These are phyloP conservation scores for Scheffersomyces titani DNA, from an alignment of 1,139 yeast species.

Conservation along the genomic window DNA sequence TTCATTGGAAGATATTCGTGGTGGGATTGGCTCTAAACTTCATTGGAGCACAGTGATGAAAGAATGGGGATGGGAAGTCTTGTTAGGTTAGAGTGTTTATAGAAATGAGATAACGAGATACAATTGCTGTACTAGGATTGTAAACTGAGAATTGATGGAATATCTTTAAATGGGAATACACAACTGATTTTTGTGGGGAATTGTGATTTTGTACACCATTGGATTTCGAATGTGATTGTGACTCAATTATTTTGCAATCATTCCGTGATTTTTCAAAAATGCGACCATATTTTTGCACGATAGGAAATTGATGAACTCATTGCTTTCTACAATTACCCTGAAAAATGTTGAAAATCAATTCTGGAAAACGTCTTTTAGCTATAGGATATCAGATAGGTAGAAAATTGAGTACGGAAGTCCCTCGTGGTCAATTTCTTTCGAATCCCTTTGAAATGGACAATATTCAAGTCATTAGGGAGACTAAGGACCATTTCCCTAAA, in stretches of 20 bases:
- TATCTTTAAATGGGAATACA: not conserved
- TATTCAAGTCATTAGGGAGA: slow-evolving; percentile 29
- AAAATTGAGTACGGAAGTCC: slow-evolving; percentile 2
- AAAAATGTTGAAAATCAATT: not conserved
- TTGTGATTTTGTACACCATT: not conserved
- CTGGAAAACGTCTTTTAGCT: not conserved
- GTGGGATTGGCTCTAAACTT: slow-evolving; percentile 51
- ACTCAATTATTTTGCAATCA: not conserved
- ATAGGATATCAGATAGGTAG: not conserved
- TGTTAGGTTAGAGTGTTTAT: slow-evolving; percentile 35
- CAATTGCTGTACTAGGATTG: not conserved
- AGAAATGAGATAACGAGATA: not conserved
- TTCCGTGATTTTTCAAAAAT: not conserved
- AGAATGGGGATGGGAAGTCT: slow-evolving; percentile 76
- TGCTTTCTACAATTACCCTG: not conserved
- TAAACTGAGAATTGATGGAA: too few relatives aligned
- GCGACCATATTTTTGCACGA: not conserved
- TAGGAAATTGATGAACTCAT: not conserved
- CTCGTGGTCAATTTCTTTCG: slow-evolving; percentile 12
- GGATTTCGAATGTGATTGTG: not conserved
- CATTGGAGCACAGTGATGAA: slow-evolving; percentile 73
- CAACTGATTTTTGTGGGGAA: not conserved
- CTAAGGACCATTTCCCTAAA: slow-evolving; percentile 29
- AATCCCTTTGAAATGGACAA: slow-evolving; percentile 30
- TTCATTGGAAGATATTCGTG: slow-evolving; percentile 33